Conservation (phyloP, 495 filamentous ascomycete species). For the Lasiosphaeris hirsuta region DNA sequence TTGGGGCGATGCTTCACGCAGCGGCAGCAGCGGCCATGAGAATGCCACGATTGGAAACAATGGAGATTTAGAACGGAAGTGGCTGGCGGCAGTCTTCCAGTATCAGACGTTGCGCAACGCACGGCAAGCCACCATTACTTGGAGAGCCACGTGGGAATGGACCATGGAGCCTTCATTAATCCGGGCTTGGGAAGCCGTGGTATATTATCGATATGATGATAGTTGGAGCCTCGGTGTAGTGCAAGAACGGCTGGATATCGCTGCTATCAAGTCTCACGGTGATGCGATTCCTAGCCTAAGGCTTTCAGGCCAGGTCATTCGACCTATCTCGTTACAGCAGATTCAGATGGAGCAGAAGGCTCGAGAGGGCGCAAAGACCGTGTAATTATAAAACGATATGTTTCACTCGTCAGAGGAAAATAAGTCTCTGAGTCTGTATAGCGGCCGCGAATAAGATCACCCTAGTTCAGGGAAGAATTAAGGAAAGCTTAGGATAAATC, state of each 20-base stretch:
- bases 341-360: slow-evolving; percentile 31
- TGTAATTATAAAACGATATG: no score
- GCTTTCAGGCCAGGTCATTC: slow-evolving; percentile 31
- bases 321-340: slow-evolving; percentile 34
- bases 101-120: background rate
- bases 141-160: background rate
- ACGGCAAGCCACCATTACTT: background rate
- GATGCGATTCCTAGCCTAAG: slow-evolving; percentile 29
- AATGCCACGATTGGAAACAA: background rate
- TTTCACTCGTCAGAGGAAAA: no score
- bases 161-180: background rate
- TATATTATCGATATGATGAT: slow-evolving; percentile 22
- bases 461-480: no score
- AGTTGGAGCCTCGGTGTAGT: no score
- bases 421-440: no score
- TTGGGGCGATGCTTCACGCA: slow-evolving; percentile 30
- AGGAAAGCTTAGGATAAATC: no score
- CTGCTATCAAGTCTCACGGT: slow-evolving; percentile 33
- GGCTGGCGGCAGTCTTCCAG: background rate
- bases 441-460: no score
- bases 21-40: slow-evolving; percentile 13
- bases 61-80: slow-evolving; percentile 1
- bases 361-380: background rate
- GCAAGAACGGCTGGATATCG: no score
- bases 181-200: slow-evolving; percentile 37